Percentiles rank a stretch among this genome's conserved stretches.
These are phyloP conservation scores for Nannochloropsis gaditana DNA, from an alignment of 108 stramenopile species.

Conservation along the genomic window DNA sequence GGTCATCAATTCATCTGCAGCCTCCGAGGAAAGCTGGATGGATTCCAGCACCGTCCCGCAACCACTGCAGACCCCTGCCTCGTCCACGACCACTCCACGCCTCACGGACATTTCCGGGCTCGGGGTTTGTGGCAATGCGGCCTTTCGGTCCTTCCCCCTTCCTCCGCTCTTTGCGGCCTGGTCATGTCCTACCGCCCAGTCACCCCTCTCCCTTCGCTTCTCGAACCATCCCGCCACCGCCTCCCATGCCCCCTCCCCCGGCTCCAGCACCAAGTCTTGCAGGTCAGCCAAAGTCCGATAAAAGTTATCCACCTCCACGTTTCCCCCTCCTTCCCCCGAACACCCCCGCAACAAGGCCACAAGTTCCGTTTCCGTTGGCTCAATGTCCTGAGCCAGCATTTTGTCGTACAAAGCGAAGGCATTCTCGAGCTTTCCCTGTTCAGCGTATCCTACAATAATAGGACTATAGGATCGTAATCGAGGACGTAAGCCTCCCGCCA, in stretches of 20 bases:
- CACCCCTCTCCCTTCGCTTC: no score
- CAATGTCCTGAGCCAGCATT: background rate
- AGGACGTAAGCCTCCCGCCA: background rate
- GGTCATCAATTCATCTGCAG: constrained; percentile 16
- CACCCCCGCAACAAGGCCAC: background rate
- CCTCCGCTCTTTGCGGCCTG: no score
- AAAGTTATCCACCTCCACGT: background rate
- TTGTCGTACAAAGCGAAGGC: background rate
- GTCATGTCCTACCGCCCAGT: no score
- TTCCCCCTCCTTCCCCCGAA: background rate
- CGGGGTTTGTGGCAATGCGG: background rate
- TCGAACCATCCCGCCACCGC: background rate
- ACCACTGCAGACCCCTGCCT: constrained; percentile 26
- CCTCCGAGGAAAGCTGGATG: constrained; percentile 33
- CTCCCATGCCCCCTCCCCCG: background rate
- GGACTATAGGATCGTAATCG: background rate
- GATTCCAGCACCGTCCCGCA: constrained; percentile 34
- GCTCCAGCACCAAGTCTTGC: background rate
- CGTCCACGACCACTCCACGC: background rate
- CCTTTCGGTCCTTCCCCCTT: background rate
- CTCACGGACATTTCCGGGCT: background rate
- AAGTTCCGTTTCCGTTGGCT: background rate
- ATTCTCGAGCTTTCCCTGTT: background rate
- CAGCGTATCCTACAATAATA: constrained; percentile 1
- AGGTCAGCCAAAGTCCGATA: background rate